Evolutionary conservation across 495 filamentous ascomycete species (phyloP).

Genomic region (Recurvomyces mirabilis): DNA sequence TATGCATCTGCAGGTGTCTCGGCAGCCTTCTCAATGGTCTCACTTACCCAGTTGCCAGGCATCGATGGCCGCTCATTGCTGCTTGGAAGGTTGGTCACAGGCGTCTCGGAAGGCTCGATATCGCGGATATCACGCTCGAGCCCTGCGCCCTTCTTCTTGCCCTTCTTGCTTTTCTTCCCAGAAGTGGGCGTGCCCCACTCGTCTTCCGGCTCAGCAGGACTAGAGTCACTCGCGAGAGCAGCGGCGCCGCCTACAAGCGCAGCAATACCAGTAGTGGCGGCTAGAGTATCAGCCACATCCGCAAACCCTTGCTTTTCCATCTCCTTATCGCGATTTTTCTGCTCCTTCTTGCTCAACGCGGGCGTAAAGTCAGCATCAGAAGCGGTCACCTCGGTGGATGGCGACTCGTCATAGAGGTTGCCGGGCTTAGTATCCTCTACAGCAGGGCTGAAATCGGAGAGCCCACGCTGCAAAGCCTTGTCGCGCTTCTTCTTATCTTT

Average conservation of each 20-base stretch:
- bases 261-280: conserved; percentile 12
- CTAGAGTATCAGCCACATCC: conserved; percentile 14
- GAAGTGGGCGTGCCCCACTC: neutral
- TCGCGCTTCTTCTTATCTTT: conserved; percentile 21
- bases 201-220: neutral
- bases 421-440: neutral
- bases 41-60: conserved; percentile 7
- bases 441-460: conserved; percentile 4
- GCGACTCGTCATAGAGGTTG: neutral
- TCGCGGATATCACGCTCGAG: conserved; percentile 12
- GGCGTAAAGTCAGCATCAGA: conserved; percentile 12
- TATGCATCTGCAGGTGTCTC: neutral
- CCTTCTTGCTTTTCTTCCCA: conserved; percentile 18
- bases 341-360: conserved; percentile 21
- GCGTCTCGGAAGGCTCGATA: conserved; percentile 5
- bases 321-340: conserved; percentile 19
- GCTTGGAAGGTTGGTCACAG: neutral
- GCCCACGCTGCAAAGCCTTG: conserved; percentile 8
- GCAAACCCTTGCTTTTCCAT: conserved; percentile 11
- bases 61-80: neutral
- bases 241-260: neutral
- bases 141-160: conserved; percentile 12
- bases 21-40: neutral
- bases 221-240: too few species aligned
- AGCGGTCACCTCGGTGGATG: conserved; percentile 5